Evolutionary conservation across 2,329 filamentous ascomycete genomes (phyloP).

Genomic region (Hypoxylon sp.): DNA sequence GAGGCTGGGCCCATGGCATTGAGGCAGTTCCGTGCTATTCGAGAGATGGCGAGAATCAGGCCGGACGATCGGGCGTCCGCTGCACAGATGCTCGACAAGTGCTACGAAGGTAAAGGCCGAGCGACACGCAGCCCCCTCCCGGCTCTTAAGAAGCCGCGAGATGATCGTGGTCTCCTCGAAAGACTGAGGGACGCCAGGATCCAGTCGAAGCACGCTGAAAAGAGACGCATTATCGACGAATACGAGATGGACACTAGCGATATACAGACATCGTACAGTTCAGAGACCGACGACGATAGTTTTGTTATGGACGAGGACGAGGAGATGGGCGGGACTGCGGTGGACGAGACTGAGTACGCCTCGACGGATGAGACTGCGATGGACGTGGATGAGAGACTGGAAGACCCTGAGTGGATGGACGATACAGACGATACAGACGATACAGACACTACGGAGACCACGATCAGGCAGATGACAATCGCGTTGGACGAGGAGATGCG

Average conservation of each 20-base stretch:
- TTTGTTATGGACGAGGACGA: not conserved
- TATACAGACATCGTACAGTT: not conserved
- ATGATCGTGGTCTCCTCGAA: not conserved
- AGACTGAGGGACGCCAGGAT: not conserved
- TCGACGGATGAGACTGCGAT: no score
- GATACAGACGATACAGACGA: not conserved
- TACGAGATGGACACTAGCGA: not conserved
- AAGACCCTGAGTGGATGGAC: no score
- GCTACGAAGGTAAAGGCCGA: slow-evolving; percentile 4
- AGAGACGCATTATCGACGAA: not conserved
- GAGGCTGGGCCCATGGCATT: not conserved
- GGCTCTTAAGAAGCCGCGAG: not conserved
- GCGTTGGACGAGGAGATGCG: not conserved
- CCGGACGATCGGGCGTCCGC: slow-evolving; percentile 22
- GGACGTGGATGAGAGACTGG: no score
- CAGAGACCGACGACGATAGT: not conserved
- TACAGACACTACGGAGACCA: not conserved
- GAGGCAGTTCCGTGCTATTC: not conserved
- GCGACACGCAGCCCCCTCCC: not conserved
- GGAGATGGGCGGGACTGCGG: no score
- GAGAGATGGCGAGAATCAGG: slow-evolving; percentile 7
- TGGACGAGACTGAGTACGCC: no score
- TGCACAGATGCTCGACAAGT: slow-evolving; percentile 31
- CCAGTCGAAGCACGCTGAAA: not conserved
- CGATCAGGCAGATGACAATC: not conserved